These are phyloP conservation scores for Carex pumila DNA, from an alignment of 176 grass and related monocot genomes.

Conservation along the genomic window DNA sequence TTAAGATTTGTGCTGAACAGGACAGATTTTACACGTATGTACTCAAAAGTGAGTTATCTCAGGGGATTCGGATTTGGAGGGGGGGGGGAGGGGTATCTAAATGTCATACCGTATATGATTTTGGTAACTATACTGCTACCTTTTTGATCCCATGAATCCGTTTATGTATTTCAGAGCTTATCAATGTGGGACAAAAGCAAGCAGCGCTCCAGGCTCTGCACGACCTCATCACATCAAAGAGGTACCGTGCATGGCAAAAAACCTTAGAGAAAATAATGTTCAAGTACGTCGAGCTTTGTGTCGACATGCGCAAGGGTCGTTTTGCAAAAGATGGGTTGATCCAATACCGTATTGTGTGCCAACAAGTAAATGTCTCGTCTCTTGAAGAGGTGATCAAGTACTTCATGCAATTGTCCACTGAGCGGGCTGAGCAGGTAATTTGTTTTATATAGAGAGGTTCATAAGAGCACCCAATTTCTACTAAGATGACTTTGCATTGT, in stretches of 20 bases:
- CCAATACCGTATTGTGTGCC: constrained; percentile 90
- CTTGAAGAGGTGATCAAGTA: constrained; percentile 96
- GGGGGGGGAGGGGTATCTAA: too few species aligned
- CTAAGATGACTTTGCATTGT: background rate
- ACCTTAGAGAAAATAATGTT: constrained; percentile 95
- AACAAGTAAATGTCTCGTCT: constrained; percentile 92
- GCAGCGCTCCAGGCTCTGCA: constrained; percentile 87
- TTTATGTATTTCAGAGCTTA: constrained; percentile 47
- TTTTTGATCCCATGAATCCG: too few species aligned
- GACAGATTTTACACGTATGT: too few species aligned
- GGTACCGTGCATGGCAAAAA: constrained; percentile 91
- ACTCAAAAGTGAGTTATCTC: too few species aligned
- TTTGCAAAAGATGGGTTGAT: constrained; percentile 98
- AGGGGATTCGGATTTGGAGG: too few species aligned
- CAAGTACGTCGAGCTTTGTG: constrained; percentile 92
- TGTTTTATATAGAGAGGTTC: background rate
- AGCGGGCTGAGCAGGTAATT: constrained; percentile 59
- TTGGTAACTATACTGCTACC: too few species aligned
- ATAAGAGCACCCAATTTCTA: background rate
- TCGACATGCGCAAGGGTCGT: constrained; percentile 81
- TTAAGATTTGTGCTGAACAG: too few species aligned
- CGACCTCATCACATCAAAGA: constrained; percentile 95
- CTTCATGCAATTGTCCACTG: constrained; percentile 87
- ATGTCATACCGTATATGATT: too few species aligned
- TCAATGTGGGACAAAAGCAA: constrained; percentile 98